Conservation (phyloP, 148 eudicot species). For the Rhododendron ovatum region DNA sequence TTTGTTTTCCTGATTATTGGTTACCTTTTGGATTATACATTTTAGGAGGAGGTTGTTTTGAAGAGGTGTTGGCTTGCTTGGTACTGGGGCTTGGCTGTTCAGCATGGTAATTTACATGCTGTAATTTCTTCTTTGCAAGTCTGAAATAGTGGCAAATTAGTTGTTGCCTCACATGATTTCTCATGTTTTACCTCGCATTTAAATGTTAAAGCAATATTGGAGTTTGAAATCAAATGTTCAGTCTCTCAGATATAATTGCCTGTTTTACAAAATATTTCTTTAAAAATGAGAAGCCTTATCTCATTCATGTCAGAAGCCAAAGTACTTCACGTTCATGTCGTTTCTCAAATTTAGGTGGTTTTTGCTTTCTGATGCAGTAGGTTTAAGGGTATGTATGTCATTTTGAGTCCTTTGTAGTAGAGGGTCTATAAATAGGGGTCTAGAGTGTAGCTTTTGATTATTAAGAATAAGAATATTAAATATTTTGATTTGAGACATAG, state of each 20-base stretch:
- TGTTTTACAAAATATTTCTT: not conserved
- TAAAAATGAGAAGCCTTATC: not conserved
- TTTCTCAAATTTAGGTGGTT: not conserved
- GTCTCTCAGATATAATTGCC: not conserved
- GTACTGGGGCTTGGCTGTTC: conserved; percentile 91
- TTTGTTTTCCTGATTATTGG: not conserved
- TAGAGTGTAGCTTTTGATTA: no score
- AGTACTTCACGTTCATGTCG: not conserved
- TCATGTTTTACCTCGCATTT: not conserved
- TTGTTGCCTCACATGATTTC: not conserved
- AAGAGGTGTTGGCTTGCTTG: conserved; percentile 99
- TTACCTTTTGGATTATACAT: not conserved
- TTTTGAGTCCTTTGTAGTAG: no score
- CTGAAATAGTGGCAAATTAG: not conserved
- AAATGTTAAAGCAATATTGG: not conserved
- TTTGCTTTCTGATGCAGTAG: no score
- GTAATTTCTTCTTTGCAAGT: not conserved
- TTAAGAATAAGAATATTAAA: no score
- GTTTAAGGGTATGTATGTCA: no score
- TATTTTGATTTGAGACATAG: no score
- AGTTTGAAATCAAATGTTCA: not conserved
- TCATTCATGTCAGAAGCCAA: not conserved
- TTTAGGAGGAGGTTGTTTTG: conserved; percentile 91
- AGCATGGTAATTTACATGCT: conserved; percentile 51
- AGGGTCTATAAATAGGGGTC: no score